A percentile compares a stretch with the other conserved stretches of the same genome.
Evolutionary conservation across 257 asterid species (phyloP).

Genomic region (Ilex asprella): DNA sequence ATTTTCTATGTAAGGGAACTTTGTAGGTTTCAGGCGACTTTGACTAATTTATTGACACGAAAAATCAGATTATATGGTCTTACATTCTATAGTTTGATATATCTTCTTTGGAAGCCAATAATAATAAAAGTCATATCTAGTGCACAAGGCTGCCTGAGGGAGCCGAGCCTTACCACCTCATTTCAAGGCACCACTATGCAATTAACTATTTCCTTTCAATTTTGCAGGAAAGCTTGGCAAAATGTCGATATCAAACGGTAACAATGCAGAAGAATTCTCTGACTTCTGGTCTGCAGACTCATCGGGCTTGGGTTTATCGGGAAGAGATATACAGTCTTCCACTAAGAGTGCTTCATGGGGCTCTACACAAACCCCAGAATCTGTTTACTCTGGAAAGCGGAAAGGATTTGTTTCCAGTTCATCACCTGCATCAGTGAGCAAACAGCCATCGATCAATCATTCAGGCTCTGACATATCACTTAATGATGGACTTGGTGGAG

Average conservation of each 20-base stretch:
- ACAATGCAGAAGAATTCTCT: neutral
- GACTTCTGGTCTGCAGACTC: conserved; percentile 1
- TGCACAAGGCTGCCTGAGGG: no score
- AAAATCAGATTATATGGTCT: neutral
- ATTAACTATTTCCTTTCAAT: neutral
- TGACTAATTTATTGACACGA: neutral
- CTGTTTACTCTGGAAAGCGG: neutral
- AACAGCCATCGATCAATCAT: neutral
- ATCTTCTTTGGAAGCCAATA: no score
- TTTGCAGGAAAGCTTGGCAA: conserved; percentile 12
- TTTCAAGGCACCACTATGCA: no score
- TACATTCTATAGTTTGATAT: no score
- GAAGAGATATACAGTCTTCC: conserved; percentile 1
- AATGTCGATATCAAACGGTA: conserved; percentile 6
- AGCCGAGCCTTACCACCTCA: no score
- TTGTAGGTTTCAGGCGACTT: neutral
- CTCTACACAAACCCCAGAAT: neutral
- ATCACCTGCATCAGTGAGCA: conserved; percentile 2
- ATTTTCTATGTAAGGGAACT: no score
- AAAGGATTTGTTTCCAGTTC: conserved; percentile 2
- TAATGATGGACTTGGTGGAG: conserved; percentile 5
- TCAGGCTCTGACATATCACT: neutral
- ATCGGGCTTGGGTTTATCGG: conserved; percentile 3
- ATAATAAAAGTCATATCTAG: no score
- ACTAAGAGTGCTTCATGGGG: neutral